Base-by-base conservation (phyloP, 2,329 filamentous ascomycete genomes). In the Epichloe bromicola region DNA sequence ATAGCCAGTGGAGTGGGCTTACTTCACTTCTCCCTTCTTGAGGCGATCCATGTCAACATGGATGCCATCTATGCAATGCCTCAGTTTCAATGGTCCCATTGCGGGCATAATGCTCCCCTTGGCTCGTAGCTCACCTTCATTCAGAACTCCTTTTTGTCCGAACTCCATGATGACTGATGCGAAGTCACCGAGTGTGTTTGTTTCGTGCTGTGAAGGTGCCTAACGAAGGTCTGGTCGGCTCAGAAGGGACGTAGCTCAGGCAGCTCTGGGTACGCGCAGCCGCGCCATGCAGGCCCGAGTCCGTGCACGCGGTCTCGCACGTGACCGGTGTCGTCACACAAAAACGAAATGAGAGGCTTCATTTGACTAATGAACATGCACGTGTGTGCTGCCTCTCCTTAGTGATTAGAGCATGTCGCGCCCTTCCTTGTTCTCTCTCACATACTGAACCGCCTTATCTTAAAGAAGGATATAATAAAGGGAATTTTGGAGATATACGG, bases 1-100 rank as follows among this genome's bases (percentile, higher is more conserved):
- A 5, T 19, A 30, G n/a, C 11, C 40, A 30, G 30, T 12, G 14
- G 33, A 7, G 6, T 43, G 5, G 46, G 23, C 88, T 73, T 75
- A 96, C 89, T 98, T 98, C 68, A 98, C 91, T 75, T 98, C 93
- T 56, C 93, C 93, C 72, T 89, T 93, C 83, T 98, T 98, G 70
- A 98, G 75, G 65, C 93, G 85, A 65, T 97, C 88, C 93, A 98
- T 98, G 67, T 98, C 93, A 61, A 98, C 78, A 70, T 98, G 93
- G 68, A 98, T 97, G 68, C 93, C 93, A 90, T 98, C 93, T 97
- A 63, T 46, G 51, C 49, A 49, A 40, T 19, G 14, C 15, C n/a
- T 46, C 44, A 52, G 46, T 26, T 34, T 48, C 46, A 17, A 33
- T 3, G 19, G 23, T 19, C n/a, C 41, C 7, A 26, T 11, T 36